Evolutionary conservation across 495 filamentous ascomycete genomes (phyloP), one percentile per base, ranked within the genome.

Genomic region (Hypoxylon fragiforme): DNA sequence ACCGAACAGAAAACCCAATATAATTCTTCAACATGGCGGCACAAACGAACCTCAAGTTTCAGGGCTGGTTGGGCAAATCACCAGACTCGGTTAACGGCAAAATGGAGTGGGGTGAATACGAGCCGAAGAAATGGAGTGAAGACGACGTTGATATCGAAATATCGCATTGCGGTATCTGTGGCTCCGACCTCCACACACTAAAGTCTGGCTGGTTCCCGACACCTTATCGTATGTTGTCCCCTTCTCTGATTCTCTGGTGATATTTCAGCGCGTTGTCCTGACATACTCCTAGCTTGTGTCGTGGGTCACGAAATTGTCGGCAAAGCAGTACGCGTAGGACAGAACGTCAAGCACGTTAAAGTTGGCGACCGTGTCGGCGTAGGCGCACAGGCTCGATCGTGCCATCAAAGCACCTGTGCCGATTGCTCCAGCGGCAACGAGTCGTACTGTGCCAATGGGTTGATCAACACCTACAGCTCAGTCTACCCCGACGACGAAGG

Each of bases 101-200:
- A 11, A 84, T 95, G 68, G 72, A 74, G 31, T 91, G 85, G 82
- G 77, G 80, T 53, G 73, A 80, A 55, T 95, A 83, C 68, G 78
- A 84, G 53, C 89, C 89, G 2, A 96, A 95, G 74, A 76, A 82
- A 9, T 94, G 86, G 78, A 79, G 84, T 18, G 82, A 87, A 59
- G 86, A 80, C 52, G 89, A 95, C 69, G 77, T 95, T 40, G 86
- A 90, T 64, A 88, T 90, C 54, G 75, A 84, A 64, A 75, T 96
- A 55, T 79, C 87, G 0, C 89, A 95, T 73, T 94, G 89, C 68
- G 89, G 90, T 42, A 83, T 96, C 61, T 95, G 91, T 70, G 90
- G 88, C 22, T 79, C 78, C 40, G 89, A 96, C 62, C 44, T 92
- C 3, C 89, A 95, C 71, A 87, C 83, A 14, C 73, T 96, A 4